These are phyloP conservation scores for Penicillium alfredii DNA, from an alignment of 495 filamentous ascomycete species.

Conservation along the genomic window DNA sequence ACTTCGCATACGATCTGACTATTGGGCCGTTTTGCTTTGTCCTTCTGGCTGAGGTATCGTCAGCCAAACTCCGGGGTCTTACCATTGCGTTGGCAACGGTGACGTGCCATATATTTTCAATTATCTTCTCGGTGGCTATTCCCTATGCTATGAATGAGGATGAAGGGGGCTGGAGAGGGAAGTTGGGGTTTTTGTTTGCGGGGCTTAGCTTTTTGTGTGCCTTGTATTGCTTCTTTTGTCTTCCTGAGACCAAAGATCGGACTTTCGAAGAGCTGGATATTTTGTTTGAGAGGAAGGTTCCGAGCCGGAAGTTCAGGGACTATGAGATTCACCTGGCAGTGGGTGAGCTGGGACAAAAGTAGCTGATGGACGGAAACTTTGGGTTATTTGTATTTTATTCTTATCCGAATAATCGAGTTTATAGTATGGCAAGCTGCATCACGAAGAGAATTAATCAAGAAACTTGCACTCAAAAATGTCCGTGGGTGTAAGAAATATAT, in stretches of 20 bases:
- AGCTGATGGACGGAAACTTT: too few species aligned
- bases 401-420: too few species aligned
- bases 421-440: too few species aligned
- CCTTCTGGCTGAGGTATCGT: slow-evolving; percentile 56
- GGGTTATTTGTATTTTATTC: too few species aligned
- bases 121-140: slow-evolving; percentile 58
- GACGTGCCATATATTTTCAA: slow-evolving; percentile 49
- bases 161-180: slow-evolving; percentile 55
- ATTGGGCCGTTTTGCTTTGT: slow-evolving; percentile 60
- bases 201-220: slow-evolving; percentile 40
- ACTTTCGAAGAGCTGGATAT: slow-evolving; percentile 57
- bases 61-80: slow-evolving; percentile 52
- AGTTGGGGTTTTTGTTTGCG: slow-evolving; percentile 63
- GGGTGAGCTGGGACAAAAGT: too few species aligned
- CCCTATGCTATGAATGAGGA: slow-evolving; percentile 63
- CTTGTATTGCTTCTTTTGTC: slow-evolving; percentile 46
- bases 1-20: slow-evolving; percentile 52
- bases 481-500: too few species aligned
- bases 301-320: slow-evolving; percentile 30
- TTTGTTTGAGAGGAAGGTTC: slow-evolving; percentile 46
- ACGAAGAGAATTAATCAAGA: too few species aligned
- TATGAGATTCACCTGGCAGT: too few species aligned
- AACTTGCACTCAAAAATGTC: too few species aligned
- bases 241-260: slow-evolving; percentile 57
- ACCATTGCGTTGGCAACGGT: slow-evolving; percentile 60